phyloP scores from a whole-genome alignment of 2,329 filamentous ascomycete genomes.

The Coniochaeta ligniaria region DNA sequence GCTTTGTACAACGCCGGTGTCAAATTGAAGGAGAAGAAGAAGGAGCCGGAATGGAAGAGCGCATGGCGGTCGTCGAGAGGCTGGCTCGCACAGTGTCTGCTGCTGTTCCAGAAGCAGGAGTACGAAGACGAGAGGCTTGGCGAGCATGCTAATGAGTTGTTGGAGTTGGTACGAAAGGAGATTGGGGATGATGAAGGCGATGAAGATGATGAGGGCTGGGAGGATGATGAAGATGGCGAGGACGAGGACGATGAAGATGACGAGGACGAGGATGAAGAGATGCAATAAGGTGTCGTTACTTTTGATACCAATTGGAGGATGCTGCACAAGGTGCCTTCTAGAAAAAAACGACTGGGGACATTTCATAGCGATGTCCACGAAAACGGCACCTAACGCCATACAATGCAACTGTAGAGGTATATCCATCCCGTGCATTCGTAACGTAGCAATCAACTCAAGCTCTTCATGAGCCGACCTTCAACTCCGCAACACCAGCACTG shows the following conservation, averaged over 20 bases:
- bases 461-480: conserved; percentile 49
- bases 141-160: conserved; percentile 67
- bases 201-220: conserved; percentile 46
- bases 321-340: too few relatives aligned
- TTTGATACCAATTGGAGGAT: neutral
- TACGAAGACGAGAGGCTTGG: conserved; percentile 80
- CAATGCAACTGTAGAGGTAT: conserved; percentile 6
- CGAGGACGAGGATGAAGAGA: conserved; percentile 12
- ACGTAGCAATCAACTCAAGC: neutral
- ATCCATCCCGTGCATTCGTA: conserved; percentile 5
- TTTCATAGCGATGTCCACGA: neutral
- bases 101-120: conserved; percentile 68
- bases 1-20: conserved; percentile 74
- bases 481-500: conserved; percentile 55
- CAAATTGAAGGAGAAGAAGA: conserved; percentile 45
- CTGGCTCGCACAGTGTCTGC: conserved; percentile 76
- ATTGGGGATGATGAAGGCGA: conserved; percentile 51
- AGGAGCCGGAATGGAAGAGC: conserved; percentile 43
- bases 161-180: conserved; percentile 55
- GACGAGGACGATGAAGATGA: conserved; percentile 36
- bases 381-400: neutral
- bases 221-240: conserved; percentile 36
- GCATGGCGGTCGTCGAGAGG: conserved; percentile 69
- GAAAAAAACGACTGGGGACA: neutral
- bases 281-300: conserved; percentile 6